These are phyloP conservation scores for Calonectria leucothoes DNA, from an alignment of 2,329 filamentous ascomycete species.

Conservation along the genomic window DNA sequence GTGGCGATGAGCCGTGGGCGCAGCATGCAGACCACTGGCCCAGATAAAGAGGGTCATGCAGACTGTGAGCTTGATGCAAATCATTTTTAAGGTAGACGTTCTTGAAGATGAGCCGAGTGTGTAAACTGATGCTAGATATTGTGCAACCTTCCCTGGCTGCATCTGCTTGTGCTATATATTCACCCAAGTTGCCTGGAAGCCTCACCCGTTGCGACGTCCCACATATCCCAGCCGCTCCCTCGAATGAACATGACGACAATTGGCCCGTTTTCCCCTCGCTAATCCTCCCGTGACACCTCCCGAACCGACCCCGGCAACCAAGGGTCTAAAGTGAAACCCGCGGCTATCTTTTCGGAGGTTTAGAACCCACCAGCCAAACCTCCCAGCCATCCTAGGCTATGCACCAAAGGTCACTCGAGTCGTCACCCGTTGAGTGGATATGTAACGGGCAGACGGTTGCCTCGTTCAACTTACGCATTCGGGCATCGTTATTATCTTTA, in stretches of 20 bases:
- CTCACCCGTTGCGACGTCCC: slow-evolving; percentile 30
- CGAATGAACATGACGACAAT: slow-evolving; percentile 27
- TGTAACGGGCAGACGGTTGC: neutral
- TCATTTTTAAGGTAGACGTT: slow-evolving; percentile 26
- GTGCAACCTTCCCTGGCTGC: neutral
- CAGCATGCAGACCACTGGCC: slow-evolving; percentile 38
- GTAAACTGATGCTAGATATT: neutral
- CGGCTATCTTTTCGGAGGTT: neutral
- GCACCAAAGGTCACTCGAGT: slow-evolving; percentile 18
- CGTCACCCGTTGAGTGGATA: slow-evolving; percentile 8
- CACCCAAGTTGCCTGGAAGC: neutral
- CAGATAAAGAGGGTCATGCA: slow-evolving; percentile 37
- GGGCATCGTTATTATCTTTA: neutral
- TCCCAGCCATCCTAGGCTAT: slow-evolving; percentile 36
- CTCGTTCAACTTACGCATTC: slow-evolving; percentile 16
- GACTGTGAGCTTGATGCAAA: slow-evolving; percentile 28
- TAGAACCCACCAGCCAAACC: neutral
- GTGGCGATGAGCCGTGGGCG: slow-evolving; percentile 36
- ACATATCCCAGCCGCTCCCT: slow-evolving; percentile 28
- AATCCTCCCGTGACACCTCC: slow-evolving; percentile 16
- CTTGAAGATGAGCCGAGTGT: neutral
- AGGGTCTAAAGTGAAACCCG: slow-evolving; percentile 33
- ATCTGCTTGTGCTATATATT: neutral
- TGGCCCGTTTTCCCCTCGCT: slow-evolving; percentile 6
- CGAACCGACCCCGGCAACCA: slow-evolving; percentile 25